These are phyloP conservation scores for Rhizopogon roseolus DNA, from an alignment of 768 basidiomycete species.

Conservation along the genomic window DNA sequence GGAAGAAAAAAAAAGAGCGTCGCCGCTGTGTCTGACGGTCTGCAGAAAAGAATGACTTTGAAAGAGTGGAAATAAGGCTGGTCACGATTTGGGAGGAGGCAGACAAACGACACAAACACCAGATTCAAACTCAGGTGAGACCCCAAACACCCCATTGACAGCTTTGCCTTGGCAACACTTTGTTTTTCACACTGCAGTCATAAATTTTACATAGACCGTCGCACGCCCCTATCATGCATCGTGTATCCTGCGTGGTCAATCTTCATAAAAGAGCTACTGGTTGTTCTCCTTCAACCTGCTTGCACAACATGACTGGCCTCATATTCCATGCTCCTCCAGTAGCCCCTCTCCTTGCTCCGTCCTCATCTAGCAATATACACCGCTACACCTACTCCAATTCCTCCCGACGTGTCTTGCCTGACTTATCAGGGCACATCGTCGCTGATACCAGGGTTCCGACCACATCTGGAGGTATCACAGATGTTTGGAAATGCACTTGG, in stretches of 20 bases:
- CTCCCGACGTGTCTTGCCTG: neutral
- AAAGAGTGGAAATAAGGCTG: neutral
- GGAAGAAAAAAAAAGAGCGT: slow-evolving; percentile 24
- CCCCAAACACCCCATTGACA: neutral
- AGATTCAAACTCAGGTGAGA: slow-evolving; percentile 5
- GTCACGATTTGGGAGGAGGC: slow-evolving; percentile 2
- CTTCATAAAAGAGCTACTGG: neutral
- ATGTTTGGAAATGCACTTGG: slow-evolving; percentile 5
- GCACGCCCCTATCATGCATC: too few species aligned
- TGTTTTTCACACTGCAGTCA: too few species aligned
- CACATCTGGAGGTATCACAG: slow-evolving; percentile 1
- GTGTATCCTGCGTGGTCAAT: neutral
- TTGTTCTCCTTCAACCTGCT: neutral
- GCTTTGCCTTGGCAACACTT: neutral
- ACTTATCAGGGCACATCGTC: neutral
- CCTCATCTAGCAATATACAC: neutral
- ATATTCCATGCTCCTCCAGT: slow-evolving; percentile 1
- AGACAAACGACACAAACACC: neutral
- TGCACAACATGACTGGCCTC: neutral
- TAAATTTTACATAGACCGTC: too few species aligned
- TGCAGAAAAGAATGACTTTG: slow-evolving; percentile 13
- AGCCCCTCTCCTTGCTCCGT: neutral
- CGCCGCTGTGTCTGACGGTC: slow-evolving; percentile 21
- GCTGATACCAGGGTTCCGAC: neutral
- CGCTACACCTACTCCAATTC: neutral